These are phyloP conservation scores for Podaxis pistillaris DNA, from an alignment of 768 basidiomycete species.

Conservation along the genomic window DNA sequence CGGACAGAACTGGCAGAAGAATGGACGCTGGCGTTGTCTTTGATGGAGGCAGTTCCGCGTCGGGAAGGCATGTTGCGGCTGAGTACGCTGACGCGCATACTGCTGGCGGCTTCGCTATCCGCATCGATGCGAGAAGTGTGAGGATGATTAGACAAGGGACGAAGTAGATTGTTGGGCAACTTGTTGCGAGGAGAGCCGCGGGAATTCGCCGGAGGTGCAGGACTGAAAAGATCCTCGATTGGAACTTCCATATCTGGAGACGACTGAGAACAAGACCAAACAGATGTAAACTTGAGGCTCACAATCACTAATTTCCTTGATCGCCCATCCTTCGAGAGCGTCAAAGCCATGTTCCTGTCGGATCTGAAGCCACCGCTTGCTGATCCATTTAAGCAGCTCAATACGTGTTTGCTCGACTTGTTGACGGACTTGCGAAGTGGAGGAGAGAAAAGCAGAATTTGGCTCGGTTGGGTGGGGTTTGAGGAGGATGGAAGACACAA, in stretches of 20 bases:
- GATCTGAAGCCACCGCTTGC: slow-evolving; percentile 73
- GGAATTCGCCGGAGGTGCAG: slow-evolving; percentile 24
- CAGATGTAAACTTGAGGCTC: slow-evolving; percentile 25
- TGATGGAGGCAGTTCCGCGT: background rate
- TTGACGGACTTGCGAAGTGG: slow-evolving; percentile 67
- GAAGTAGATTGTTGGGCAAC: slow-evolving; percentile 18
- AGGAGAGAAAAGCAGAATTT: slow-evolving; percentile 58
- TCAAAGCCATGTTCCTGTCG: slow-evolving; percentile 81
- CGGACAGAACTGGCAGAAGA: slow-evolving; percentile 15
- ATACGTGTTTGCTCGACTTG: slow-evolving; percentile 72
- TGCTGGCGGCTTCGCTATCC: slow-evolving; percentile 40
- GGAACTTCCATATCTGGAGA: slow-evolving; percentile 75
- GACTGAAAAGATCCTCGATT: slow-evolving; percentile 67
- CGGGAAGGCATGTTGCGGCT: slow-evolving; percentile 24
- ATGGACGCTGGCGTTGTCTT: slow-evolving; percentile 5
- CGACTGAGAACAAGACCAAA: background rate
- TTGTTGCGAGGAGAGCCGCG: slow-evolving; percentile 15
- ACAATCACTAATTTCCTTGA: slow-evolving; percentile 88
- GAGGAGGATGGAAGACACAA: slow-evolving; percentile 73
- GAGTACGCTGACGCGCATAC: slow-evolving; percentile 46
- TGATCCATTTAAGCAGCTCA: slow-evolving; percentile 71
- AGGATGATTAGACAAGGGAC: slow-evolving; percentile 30
- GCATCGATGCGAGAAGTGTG: slow-evolving; percentile 35
- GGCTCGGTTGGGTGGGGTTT: slow-evolving; percentile 61
- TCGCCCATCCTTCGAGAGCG: slow-evolving; percentile 78